Percentiles rank a stretch among this genome's conserved stretches.
These are phyloP conservation scores for Ophiostoma triangulosporum DNA, from an alignment of 2,329 filamentous ascomycete genomes.

Conservation along the genomic window DNA sequence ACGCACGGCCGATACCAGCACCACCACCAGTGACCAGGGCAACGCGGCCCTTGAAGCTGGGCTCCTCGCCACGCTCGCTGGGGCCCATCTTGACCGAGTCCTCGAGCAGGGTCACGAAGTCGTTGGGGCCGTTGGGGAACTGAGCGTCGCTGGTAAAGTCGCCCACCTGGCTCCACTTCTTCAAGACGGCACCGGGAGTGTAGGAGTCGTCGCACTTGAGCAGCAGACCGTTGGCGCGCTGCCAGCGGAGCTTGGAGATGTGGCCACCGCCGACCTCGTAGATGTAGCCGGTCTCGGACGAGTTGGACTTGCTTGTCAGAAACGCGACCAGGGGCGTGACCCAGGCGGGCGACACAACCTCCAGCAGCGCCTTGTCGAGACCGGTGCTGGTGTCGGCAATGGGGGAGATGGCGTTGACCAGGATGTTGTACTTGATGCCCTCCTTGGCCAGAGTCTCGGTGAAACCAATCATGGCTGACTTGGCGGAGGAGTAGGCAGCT, in stretches of 20 bases:
- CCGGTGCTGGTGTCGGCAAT: conserved; percentile 85
- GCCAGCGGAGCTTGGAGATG: conserved; percentile 87
- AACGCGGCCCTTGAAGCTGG: conserved; percentile 75
- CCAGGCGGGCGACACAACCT: conserved; percentile 82
- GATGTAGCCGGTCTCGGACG: conserved; percentile 69
- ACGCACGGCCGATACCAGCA: conserved; percentile 79
- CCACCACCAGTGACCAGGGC: conserved; percentile 80
- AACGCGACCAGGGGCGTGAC: conserved; percentile 85
- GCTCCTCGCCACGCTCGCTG: conserved; percentile 57
- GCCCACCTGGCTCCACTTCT: conserved; percentile 77
- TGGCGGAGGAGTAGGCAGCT: conserved; percentile 93
- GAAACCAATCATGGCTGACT: conserved; percentile 90
- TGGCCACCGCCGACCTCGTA: conserved; percentile 91
- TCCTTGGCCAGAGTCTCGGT: conserved; percentile 97
- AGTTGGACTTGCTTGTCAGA: conserved; percentile 76
- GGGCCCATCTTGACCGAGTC: conserved; percentile 65
- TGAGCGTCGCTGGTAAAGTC: conserved; percentile 69
- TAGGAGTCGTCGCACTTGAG: conserved; percentile 80
- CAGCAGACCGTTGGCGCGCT: conserved; percentile 77
- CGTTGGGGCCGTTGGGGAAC: conserved; percentile 71
- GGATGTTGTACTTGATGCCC: conserved; percentile 94
- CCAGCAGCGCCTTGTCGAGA: conserved; percentile 86
- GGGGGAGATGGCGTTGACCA: conserved; percentile 87
- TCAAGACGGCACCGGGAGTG: conserved; percentile 75
- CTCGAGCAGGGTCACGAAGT: conserved; percentile 79